Evolutionary conservation across 2,329 filamentous ascomycete species (phyloP), one percentile per base, ranked within the genome.

Genomic region (Lachnellula subtilissima): DNA sequence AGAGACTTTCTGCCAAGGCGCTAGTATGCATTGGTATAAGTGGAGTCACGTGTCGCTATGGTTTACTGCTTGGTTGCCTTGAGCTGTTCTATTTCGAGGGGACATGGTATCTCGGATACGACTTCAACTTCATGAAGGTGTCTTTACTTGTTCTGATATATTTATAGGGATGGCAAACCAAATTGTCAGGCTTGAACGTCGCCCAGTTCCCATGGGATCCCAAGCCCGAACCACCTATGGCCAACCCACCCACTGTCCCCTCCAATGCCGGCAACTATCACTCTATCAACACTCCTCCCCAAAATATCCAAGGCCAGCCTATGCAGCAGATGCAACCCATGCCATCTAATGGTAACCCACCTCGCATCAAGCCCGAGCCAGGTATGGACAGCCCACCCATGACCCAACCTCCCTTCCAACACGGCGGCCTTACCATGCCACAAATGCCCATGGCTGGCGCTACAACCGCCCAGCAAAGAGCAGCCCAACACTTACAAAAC

Each of bases 161-260:
- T 53, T 39, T 60, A 32, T 70, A 97, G 92, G 89, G 87, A 75
- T 99, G 94, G 94, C 92, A 97, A 78, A 81, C 86, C 67, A 97
- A 95, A 74, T 81, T 99, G 37, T 88, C 92, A 1, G 84, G 85
- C 64, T 85, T 95, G 63, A 85, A 88, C 63, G 87, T 97, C 59
- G 94, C 94, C 57, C 78, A 83, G 55, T 97, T 97, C 71, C 93
- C 94, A 11, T 99, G 94, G 94, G 94, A 99, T 70, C 93, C 94
- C 45, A 86, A 88, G 69, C 87, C 88, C 50, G 86, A 88, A 52
- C 66, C 77, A 67, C 67, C 78, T 65, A 67, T 72, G 28, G 40
- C 60, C 52, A 66, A 67, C 39, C 64, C 66, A 36, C 67, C 69
- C 14, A 69, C 65, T 7, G 61, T 71, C 12, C 67, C 69, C 25